phyloP scores from a whole-genome alignment of 371 early-diverging fungal genomes.

The Blastocladiella emersonii region DNA sequence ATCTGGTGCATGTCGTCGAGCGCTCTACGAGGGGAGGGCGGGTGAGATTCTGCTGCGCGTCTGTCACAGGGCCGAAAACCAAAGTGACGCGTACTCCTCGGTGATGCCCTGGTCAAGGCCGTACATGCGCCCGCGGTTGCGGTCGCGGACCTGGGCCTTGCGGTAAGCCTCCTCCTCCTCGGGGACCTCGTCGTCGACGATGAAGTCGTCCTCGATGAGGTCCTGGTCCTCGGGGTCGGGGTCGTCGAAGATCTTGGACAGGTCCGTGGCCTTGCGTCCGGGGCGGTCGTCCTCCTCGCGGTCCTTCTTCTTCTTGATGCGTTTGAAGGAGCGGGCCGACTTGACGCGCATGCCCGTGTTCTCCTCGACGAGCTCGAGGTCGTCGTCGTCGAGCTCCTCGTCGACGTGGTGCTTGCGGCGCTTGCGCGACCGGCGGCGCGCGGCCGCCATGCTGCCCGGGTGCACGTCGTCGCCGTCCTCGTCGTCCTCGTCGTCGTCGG shows the following conservation, averaged over 20 bases:
- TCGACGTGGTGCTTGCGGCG: constrained; percentile 26
- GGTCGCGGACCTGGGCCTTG: background rate
- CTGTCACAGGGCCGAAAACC: too few relatives aligned
- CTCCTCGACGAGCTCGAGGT: constrained; percentile 67
- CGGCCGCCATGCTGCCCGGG: background rate
- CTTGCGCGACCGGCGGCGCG: background rate
- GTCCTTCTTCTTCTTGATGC: constrained; percentile 52
- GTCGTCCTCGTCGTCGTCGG: constrained; percentile 10
- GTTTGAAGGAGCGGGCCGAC: constrained; percentile 39
- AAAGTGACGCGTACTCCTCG: too few relatives aligned
- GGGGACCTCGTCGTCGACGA: constrained; percentile 8
- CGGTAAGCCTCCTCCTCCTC: background rate
- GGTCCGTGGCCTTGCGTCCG: constrained; percentile 21
- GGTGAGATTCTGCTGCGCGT: too few relatives aligned
- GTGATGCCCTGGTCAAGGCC: constrained; percentile 4
- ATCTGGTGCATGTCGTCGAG: constrained; percentile 71
- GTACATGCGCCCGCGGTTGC: background rate
- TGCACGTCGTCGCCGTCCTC: constrained; percentile 9
- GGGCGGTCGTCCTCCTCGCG: background rate
- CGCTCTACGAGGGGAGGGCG: constrained; percentile 42
- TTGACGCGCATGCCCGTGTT: constrained; percentile 36
- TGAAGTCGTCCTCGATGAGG: constrained; percentile 7
- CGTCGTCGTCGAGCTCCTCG: constrained; percentile 72
- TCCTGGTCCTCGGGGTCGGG: constrained; percentile 30
- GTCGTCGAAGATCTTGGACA: constrained; percentile 41